Evolutionary conservation across 345 rosid genomes (phyloP), one percentile per base, ranked within the genome.

Genomic region (Euphorbia pulcherrima): DNA sequence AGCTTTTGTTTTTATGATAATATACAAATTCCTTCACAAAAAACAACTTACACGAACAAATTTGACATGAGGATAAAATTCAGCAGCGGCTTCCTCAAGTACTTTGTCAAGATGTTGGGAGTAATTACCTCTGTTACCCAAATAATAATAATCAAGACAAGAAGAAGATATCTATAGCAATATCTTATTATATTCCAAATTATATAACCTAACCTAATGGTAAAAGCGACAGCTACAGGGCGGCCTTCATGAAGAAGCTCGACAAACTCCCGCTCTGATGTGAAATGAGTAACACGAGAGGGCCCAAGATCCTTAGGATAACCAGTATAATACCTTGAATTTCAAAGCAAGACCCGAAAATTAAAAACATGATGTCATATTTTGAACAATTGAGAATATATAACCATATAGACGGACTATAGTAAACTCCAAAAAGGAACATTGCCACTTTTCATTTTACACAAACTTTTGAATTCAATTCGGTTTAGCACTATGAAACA

Each of bases 251-350:
- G 99, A 78, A 94, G 97, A 40, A 91, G 81, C 68, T 91, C 89
- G 48, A 91, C 95, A 82, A 93, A 90, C 72, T 93, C 97, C 39
- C 91, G 88, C 82, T 93, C 97, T 18, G 97, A 90, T 2, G 85
- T 83, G 53, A 93, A 93, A 75, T 93, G 94, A 68, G 86, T 77
- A 63, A 89, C 82, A 0, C 83, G 87, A 11, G 96, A 94, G 60
- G 85, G 84, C 59, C 97, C 95, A 0, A 90, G 88, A 80, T 86
- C 97, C 77, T 93, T 90, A 7, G 96, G 99, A 68, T 87, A 87
- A 60, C 99, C 97, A 20, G 87, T 89, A 80, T 83, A 85, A 73
- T 88, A 86, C 87, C 99, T 93, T 30, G 50, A 71, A 69, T 65
- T 64, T 37, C 62, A 54, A 9, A 62, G 41, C 27, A 33, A 62